phyloP scores from a whole-genome alignment of 768 basidiomycete genomes.

The Calocybe gangraenosa region DNA sequence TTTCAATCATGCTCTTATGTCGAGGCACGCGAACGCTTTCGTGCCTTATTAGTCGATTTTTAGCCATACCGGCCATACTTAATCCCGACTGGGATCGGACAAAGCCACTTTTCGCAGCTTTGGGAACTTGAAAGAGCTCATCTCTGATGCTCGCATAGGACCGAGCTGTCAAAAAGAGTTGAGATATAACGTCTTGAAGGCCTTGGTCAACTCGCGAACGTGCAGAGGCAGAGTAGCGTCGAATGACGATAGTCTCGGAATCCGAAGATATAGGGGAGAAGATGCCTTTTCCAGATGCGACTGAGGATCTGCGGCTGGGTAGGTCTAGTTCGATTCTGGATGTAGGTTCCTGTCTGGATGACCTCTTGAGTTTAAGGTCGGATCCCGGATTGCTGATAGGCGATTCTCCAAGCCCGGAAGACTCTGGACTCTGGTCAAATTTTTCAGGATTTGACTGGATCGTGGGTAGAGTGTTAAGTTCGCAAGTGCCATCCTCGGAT shows the following conservation, averaged over 20 bases:
- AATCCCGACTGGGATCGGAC: conserved; percentile 56
- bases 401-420: conserved; percentile 30
- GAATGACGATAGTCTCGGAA: conserved; percentile 57
- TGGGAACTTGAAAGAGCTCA: conserved; percentile 56
- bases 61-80: conserved; percentile 59
- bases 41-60: conserved; percentile 57
- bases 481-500: conserved; percentile 38
- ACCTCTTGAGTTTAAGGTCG: conserved; percentile 26
- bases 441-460: conserved; percentile 54
- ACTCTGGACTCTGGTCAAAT: conserved; percentile 25
- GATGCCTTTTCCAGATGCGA: conserved; percentile 59
- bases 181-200: conserved; percentile 78
- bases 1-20: conserved; percentile 44
- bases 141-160: conserved; percentile 59
- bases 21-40: conserved; percentile 69
- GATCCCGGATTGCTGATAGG: conserved; percentile 28
- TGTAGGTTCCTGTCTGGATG: conserved; percentile 21
- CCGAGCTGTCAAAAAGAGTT: conserved; percentile 64
- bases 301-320: conserved; percentile 56
- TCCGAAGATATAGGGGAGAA: conserved; percentile 51
- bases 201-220: conserved; percentile 73
- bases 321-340: conserved; percentile 22
- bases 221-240: conserved; percentile 60
- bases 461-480: conserved; percentile 42
- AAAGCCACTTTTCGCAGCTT: conserved; percentile 37